These are phyloP conservation scores for Actinomortierella wolfii DNA, from an alignment of 371 early-diverging fungal genomes.

Conservation along the genomic window DNA sequence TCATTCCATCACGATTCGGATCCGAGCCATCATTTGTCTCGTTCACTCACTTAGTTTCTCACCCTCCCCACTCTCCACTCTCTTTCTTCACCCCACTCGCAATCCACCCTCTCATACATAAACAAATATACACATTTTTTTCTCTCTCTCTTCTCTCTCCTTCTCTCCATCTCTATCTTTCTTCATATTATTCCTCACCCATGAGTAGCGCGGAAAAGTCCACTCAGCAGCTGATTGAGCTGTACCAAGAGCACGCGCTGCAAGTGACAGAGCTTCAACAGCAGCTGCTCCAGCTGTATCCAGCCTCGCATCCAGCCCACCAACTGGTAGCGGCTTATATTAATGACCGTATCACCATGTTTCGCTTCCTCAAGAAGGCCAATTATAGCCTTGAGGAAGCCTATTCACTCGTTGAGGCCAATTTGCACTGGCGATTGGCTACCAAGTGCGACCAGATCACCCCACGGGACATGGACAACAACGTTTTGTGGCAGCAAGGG, in stretches of 20 bases:
- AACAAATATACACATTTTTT: too few species aligned
- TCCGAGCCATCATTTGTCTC: too few species aligned
- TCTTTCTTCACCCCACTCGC: neutral
- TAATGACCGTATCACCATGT: constrained; percentile 45
- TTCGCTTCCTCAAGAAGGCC: constrained; percentile 45
- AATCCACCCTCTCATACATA: too few species aligned
- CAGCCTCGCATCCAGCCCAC: constrained; percentile 22
- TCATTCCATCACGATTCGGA: neutral
- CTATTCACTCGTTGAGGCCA: constrained; percentile 35
- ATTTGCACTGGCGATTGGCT: constrained; percentile 33
- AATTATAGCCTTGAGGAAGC: constrained; percentile 34
- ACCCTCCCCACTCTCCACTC: neutral
- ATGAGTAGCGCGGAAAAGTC: constrained; percentile 36
- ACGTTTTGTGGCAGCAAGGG: constrained; percentile 27
- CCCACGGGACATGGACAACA: constrained; percentile 26
- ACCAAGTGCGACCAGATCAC: constrained; percentile 26
- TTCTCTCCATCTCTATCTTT: neutral
- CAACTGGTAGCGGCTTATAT: constrained; percentile 27
- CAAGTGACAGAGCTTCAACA: constrained; percentile 44
- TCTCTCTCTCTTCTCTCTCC: neutral
- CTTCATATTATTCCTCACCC: neutral
- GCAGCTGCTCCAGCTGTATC: constrained; percentile 38
- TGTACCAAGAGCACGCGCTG: constrained; percentile 37
- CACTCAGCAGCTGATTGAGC: constrained; percentile 23
- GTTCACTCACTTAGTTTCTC: neutral